These are phyloP conservation scores for Paracoccidioides lutzii DNA, from an alignment of 2,329 filamentous ascomycete species.

Conservation along the genomic window DNA sequence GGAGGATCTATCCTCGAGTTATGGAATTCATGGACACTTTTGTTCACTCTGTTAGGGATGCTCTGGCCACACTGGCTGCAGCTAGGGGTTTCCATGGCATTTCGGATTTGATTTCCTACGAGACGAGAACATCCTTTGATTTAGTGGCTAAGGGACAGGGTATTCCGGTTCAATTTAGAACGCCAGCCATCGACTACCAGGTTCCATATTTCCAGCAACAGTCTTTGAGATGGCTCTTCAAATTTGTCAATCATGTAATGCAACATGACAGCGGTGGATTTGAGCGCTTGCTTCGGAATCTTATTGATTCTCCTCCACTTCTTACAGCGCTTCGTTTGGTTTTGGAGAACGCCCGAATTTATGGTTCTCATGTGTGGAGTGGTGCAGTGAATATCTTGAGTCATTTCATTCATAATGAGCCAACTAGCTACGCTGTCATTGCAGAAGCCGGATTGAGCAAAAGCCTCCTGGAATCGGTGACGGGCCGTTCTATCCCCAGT, in stretches of 20 bases:
- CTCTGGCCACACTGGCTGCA: constrained; percentile 69
- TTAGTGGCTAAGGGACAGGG: constrained; percentile 57
- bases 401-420: constrained; percentile 97
- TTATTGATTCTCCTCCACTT: constrained; percentile 84
- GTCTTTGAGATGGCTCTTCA: constrained; percentile 83
- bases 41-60: constrained; percentile 72
- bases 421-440: constrained; percentile 91
- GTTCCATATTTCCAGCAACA: constrained; percentile 91
- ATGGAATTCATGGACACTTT: constrained; percentile 80
- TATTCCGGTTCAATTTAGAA: constrained; percentile 59
- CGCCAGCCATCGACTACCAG: constrained; percentile 77
- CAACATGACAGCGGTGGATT: constrained; percentile 68
- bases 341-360: constrained; percentile 64
- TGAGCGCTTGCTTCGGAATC: constrained; percentile 76
- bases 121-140: constrained; percentile 58
- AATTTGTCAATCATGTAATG: constrained; percentile 95
- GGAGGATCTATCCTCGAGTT: constrained; percentile 70
- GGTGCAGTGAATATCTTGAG: constrained; percentile 83
- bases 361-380: constrained; percentile 91
- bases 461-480: constrained; percentile 73
- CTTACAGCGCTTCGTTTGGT: constrained; percentile 67
- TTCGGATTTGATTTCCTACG: constrained; percentile 69
- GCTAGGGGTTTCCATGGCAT: constrained; percentile 81
- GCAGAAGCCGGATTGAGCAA: constrained; percentile 85
- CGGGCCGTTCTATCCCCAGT: constrained; percentile 26